These are phyloP conservation scores for Isatis tinctoria DNA, from an alignment of 345 rosid genomes.

Conservation along the genomic window DNA sequence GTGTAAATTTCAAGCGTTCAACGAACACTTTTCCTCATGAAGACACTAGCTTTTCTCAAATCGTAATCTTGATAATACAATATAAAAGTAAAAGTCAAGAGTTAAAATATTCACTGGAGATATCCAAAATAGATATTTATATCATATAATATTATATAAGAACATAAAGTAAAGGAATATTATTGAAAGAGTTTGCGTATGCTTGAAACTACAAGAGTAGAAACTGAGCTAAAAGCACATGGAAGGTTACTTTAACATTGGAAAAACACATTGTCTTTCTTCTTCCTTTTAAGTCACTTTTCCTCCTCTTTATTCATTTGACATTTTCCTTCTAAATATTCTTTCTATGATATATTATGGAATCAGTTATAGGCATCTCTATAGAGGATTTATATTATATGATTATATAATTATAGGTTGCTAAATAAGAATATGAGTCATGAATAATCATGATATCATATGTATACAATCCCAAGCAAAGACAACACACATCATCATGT, in stretches of 20 bases:
- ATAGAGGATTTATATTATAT: conserved; percentile 5
- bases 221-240: conserved; percentile 37
- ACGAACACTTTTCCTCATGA: not conserved
- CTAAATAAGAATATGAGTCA: conserved; percentile 15
- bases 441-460: conserved; percentile 16
- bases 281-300: conserved; percentile 35
- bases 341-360: not conserved
- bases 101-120: not conserved
- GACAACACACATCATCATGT: conserved; percentile 39
- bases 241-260: conserved; percentile 33
- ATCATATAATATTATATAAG: not conserved
- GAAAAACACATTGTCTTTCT: conserved; percentile 22
- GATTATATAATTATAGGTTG: conserved; percentile 20
- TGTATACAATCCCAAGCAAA: conserved; percentile 37
- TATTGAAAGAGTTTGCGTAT: conserved; percentile 23
- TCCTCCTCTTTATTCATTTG: conserved; percentile 29
- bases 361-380: conserved; percentile 13
- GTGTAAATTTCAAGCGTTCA: not conserved
- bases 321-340: conserved; percentile 10
- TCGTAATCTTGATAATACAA: not conserved
- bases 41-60: conserved; percentile 12
- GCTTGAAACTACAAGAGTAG: conserved; percentile 31
- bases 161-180: conserved; percentile 7
- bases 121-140: not conserved
- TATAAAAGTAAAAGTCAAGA: not conserved